Evolutionary conservation across 495 filamentous ascomycete genomes (phyloP), one percentile per base, ranked within the genome.

Genomic region (Aspergillus nanangensis): DNA sequence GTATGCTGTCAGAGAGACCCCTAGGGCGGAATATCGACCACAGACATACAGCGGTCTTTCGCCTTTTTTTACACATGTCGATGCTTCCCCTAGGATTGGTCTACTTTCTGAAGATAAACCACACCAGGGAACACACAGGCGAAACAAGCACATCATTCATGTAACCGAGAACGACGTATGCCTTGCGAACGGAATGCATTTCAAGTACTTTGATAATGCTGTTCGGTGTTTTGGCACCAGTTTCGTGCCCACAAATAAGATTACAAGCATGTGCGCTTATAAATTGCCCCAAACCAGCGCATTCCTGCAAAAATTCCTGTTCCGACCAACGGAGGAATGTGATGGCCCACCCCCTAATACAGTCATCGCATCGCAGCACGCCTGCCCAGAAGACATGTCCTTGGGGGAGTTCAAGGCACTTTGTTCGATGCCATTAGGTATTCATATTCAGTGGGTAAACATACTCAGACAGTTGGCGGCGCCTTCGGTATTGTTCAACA

Each of bases 361-460:
- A 0, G 69, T 75, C 0, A 72, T 82, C 27, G 62, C 77, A 0
- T 52, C 53, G 0, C 81, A 80, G 53, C 46, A 35, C 3, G 27
- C 44, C 0, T 77, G 68, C 35, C 72, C 80, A 0, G 10, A 21
- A 0, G 19, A 61, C 23, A 61, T 81, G 46, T 62, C 71, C 0
- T 47, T 81, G 1, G 70, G 70, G 5, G 78, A 82, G 34, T 81
- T 69, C 50, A 68, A 68, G 25, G 60, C 74, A 0, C 66, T 84
- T 22, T 63, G 67, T 5, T 51, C 62, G 8, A 51, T 82, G 20
- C 67, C 76, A 2, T 54, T 71, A 0, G 78, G 78, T 1, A 47
- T 68, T 20, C 51, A 58, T 0, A 57, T 82, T 19, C 77, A 82
- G 37, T 79, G 77, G 74, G 53, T 70, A 23, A 82, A 82, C 38